Conservation (phyloP, 139 green algal species). For the Desmodesmus armatus region DNA sequence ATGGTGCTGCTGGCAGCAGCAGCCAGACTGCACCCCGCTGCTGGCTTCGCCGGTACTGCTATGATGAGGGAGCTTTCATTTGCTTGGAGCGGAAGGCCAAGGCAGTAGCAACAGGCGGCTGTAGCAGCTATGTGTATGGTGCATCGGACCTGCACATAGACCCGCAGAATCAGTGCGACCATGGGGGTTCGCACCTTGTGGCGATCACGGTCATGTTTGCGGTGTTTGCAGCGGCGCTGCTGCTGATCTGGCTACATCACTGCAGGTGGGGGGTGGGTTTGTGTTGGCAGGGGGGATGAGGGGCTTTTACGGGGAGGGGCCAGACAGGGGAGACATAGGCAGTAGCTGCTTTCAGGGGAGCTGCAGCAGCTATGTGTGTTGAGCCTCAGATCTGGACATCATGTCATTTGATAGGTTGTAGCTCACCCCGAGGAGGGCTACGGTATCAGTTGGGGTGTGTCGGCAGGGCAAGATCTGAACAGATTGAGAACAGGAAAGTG, state of each 20-base stretch:
- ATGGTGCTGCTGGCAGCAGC: not conserved
- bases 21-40: slow-evolving; percentile 17
- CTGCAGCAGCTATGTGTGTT: too few relatives aligned
- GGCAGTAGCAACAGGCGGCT: slow-evolving; percentile 2
- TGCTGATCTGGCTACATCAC: slow-evolving; percentile 43
- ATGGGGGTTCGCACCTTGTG: slow-evolving; percentile 25
- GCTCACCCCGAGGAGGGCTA: too few relatives aligned
- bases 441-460: too few relatives aligned
- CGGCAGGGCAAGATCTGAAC: too few relatives aligned
- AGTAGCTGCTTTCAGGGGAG: too few relatives aligned
- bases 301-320: too few relatives aligned
- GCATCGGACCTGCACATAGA: slow-evolving; percentile 33
- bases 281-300: too few relatives aligned
- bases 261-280: too few relatives aligned
- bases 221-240: not conserved
- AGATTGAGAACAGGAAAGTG: too few relatives aligned
- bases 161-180: slow-evolving; percentile 32
- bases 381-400: too few relatives aligned
- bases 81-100: slow-evolving; percentile 10
- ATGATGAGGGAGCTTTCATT: slow-evolving; percentile 33
- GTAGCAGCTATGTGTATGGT: slow-evolving; percentile 42
- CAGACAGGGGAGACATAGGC: too few relatives aligned
- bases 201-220: slow-evolving; percentile 1
- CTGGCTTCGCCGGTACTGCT: slow-evolving; percentile 41
- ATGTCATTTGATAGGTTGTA: too few relatives aligned